Percentiles rank a stretch among this genome's conserved stretches.
Evolutionary conservation across 148 eudicot species (phyloP).

Genomic region (Suaeda aralocaspica): DNA sequence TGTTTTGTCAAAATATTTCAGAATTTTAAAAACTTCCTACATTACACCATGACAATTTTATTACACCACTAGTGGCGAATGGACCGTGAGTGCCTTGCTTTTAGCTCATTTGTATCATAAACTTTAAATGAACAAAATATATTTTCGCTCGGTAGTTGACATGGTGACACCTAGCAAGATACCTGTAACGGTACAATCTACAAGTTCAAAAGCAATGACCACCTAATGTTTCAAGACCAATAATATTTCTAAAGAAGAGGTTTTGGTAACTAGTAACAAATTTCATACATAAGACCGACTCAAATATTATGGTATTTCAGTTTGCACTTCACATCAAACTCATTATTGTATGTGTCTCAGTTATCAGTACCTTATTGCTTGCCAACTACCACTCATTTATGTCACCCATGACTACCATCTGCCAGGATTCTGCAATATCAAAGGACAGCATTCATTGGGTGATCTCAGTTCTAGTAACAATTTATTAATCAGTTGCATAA

Average conservation of each 20-base stretch:
- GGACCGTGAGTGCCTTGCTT: too few species aligned
- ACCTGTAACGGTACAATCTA: too few species aligned
- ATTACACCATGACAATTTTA: neutral
- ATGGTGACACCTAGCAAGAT: too few species aligned
- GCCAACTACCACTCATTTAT: slow-evolving; percentile 3
- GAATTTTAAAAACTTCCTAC: neutral
- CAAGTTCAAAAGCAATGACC: too few species aligned
- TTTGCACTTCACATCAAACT: neutral
- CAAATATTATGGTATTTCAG: neutral
- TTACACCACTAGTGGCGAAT: too few species aligned
- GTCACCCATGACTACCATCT: slow-evolving; percentile 1
- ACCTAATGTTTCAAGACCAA: neutral
- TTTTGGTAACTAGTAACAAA: neutral
- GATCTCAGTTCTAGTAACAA: neutral
- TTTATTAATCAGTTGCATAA: neutral
- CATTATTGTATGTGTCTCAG: neutral
- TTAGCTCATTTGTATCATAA: too few species aligned
- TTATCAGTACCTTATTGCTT: neutral
- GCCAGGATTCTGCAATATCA: neutral
- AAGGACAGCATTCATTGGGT: neutral
- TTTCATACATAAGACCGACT: neutral
- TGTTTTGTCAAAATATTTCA: too few species aligned
- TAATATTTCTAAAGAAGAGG: neutral
- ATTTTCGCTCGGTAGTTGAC: too few species aligned
- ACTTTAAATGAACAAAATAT: too few species aligned